A percentile compares a stretch with the other conserved stretches of the same genome.
phyloP scores from a whole-genome alignment of 2,329 filamentous ascomycete species.

The Apiospora phragmitis region DNA sequence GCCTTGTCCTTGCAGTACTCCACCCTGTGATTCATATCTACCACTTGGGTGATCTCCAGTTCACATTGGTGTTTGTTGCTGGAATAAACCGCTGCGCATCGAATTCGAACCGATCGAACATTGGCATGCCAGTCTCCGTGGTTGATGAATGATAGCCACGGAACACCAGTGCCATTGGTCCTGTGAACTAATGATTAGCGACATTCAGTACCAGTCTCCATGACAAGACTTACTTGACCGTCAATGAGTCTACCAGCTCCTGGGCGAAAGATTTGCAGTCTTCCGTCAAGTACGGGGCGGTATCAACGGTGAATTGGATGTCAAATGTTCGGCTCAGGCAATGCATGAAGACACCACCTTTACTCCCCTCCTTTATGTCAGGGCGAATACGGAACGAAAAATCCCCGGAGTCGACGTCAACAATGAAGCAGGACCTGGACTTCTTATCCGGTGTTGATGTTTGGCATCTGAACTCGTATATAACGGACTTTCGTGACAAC shows the following conservation, averaged over 20 bases:
- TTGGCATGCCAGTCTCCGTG: conserved; percentile 22
- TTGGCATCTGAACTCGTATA: conserved; percentile 16
- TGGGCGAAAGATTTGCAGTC: conserved; percentile 23
- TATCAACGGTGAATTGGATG: conserved; percentile 24
- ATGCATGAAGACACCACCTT: conserved; percentile 25
- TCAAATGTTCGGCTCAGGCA: conserved; percentile 30
- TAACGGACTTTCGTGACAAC: background rate
- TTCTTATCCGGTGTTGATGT: conserved; percentile 1
- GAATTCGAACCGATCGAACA: conserved; percentile 22
- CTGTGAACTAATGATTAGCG: conserved; percentile 17
- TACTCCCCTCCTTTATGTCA: background rate
- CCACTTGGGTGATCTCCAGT: conserved; percentile 29
- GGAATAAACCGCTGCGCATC: conserved; percentile 25
- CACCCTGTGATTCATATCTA: conserved; percentile 23
- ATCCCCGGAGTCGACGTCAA: conserved; percentile 25
- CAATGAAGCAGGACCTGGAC: conserved; percentile 19
- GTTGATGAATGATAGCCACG: conserved; percentile 23
- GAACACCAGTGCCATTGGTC: conserved; percentile 17
- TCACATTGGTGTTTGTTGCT: conserved; percentile 8
- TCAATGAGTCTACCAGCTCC: conserved; percentile 24
- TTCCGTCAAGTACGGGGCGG: conserved; percentile 20
- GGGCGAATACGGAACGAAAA: conserved; percentile 22
- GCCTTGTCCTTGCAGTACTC: background rate
- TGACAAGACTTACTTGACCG: conserved; percentile 26
- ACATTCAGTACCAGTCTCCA: conserved; percentile 3